These are phyloP conservation scores for Alnus glutinosa DNA, from an alignment of 306 rosid genomes.

Conservation along the genomic window DNA sequence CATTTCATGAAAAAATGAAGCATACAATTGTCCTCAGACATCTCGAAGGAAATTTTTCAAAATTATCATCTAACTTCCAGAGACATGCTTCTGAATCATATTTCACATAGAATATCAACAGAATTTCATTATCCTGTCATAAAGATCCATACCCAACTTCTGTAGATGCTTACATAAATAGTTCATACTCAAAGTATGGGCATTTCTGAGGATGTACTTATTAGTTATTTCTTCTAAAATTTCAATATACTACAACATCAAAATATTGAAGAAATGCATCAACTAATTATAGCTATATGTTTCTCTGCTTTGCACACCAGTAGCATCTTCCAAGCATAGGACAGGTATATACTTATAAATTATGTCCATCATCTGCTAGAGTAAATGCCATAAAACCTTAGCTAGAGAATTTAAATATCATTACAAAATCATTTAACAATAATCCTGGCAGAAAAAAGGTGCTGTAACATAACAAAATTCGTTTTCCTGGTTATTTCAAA, in stretches of 20 bases:
- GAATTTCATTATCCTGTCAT: neutral
- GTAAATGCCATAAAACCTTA: neutral
- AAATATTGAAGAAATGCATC: neutral
- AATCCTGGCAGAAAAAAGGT: neutral
- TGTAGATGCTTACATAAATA: neutral
- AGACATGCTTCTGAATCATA: neutral
- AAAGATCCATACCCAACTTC: neutral
- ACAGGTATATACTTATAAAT: neutral
- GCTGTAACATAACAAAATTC: neutral
- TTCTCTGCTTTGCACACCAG: neutral
- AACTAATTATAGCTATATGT: neutral
- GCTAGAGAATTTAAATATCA: neutral
- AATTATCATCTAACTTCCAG: neutral
- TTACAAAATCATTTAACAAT: neutral
- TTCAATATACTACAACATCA: neutral
- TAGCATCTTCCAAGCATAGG: neutral
- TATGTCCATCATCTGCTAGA: neutral
- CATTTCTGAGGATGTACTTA: neutral
- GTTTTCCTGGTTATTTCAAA: neutral
- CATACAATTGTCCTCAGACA: neutral
- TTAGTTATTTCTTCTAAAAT: neutral
- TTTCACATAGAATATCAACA: neutral
- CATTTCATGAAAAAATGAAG: neutral
- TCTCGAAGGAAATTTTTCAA: neutral
- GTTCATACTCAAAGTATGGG: neutral